Evolutionary conservation across 257 asterid genomes (phyloP), one percentile per base, ranked within the genome.

Genomic region (Rehmannia glutinosa): DNA sequence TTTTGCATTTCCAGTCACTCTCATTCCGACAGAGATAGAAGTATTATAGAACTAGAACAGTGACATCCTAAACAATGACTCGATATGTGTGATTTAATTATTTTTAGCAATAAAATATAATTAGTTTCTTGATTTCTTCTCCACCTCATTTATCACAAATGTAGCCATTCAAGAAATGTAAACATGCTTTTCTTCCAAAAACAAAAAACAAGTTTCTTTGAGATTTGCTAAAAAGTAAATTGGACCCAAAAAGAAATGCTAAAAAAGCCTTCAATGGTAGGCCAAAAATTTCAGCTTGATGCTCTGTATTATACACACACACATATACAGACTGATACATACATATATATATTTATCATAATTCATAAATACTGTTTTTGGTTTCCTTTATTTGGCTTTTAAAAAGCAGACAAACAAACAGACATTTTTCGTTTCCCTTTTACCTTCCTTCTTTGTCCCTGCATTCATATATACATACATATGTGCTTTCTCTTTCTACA

Each of bases 351-450:
- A 7, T 46, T 12, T 8, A 9, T 46, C 15, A 20, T 5, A 46
- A 5, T 5, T 15, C 5, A 23, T 55, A 1, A 30, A 55, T 32
- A 33, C 23, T 58, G 51, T 46, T 20, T 21, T 25, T 56, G 54
- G 45, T 70, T 39, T 52, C 49, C 33, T 70, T 41, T 36, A 45
- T 33, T 33, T 58, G 64, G 66, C 76, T 73, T 67, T 73, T 43
- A 33, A 68, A 79, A 82, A 74, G 81, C 77, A 69, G 54, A 54
- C 66, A 68, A 36, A 68, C 75, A 50, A 19, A 13, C 23, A 8
- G 27, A 6, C 27, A 25, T 62, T 67, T 47, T 51, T 23, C 54
- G 6, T 66, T 70, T 71, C 17, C 35, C 62, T 71, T 72, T 68
- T 46, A 45, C 39, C 41, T 59, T 45, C 51, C 56, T 35, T 39